phyloP scores from a whole-genome alignment of 441 rosid species.

The Geranium incanum region DNA sequence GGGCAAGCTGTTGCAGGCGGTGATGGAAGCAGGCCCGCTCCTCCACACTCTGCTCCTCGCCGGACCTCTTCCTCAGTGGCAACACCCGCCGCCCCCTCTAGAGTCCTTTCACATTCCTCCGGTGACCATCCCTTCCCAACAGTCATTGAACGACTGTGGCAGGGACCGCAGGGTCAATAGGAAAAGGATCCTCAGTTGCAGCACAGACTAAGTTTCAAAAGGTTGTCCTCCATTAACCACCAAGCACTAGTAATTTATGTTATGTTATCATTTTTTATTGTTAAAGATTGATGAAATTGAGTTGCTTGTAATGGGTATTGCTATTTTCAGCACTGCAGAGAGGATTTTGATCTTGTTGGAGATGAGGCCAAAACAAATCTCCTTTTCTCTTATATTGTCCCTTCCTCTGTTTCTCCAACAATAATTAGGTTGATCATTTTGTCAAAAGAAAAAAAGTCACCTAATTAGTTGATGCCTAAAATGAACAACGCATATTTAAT shows the following conservation, averaged over 20 bases:
- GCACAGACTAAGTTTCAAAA: not conserved
- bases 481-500: too few species aligned
- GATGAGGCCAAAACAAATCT: not conserved
- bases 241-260: not conserved
- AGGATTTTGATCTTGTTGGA: not conserved
- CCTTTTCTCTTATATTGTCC: too few species aligned
- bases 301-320: too few species aligned
- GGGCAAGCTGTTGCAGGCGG: slow-evolving; percentile 25
- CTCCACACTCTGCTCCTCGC: slow-evolving; percentile 23
- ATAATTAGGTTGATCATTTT: too few species aligned
- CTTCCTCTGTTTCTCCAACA: too few species aligned
- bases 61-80: slow-evolving; percentile 23
- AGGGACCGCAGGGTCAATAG: not conserved
- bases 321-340: not conserved
- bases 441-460: too few species aligned
- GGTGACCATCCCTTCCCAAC: slow-evolving; percentile 12
- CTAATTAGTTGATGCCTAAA: too few species aligned
- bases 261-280: not conserved
- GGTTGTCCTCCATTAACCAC: not conserved
- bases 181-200: not conserved
- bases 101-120: slow-evolving; percentile 21
- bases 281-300: not conserved
- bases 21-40: slow-evolving; percentile 22
- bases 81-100: slow-evolving; percentile 5
- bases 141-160: not conserved